These are phyloP conservation scores for Akanthomyces muscarius DNA, from an alignment of 2,329 filamentous ascomycete genomes.

Conservation along the genomic window DNA sequence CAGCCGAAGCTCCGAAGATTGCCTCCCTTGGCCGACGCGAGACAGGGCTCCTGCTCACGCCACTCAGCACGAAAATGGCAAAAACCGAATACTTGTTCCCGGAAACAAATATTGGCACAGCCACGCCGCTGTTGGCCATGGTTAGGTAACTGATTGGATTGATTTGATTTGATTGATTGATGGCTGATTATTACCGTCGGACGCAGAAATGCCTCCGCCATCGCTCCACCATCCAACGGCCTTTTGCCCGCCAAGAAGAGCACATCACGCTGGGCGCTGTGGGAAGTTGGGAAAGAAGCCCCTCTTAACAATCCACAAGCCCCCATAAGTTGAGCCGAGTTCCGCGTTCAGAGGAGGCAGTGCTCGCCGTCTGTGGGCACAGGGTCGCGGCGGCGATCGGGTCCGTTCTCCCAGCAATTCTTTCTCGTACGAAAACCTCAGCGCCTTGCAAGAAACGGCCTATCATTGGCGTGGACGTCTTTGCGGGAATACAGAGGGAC, in stretches of 20 bases:
- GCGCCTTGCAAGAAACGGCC: too few species aligned
- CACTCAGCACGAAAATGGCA: background rate
- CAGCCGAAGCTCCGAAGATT: background rate
- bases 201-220: background rate
- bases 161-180: constrained; percentile 14
- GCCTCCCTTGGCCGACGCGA: background rate
- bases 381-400: background rate
- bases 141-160: constrained; percentile 12
- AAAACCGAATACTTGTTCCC: background rate
- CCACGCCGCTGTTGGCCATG: background rate
- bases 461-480: too few species aligned
- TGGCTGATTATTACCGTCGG: background rate
- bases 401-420: background rate
- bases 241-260: background rate
- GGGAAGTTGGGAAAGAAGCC: background rate
- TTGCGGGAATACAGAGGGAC: too few species aligned
- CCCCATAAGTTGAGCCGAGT: constrained; percentile 11
- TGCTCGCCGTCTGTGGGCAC: constrained; percentile 3
- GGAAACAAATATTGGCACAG: background rate
- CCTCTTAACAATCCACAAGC: background rate
- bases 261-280: background rate
- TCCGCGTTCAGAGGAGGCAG: constrained; percentile 1
- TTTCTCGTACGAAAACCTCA: too few species aligned
- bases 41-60: background rate
- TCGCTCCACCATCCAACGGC: background rate